phyloP scores from a whole-genome alignment of 2,329 filamentous ascomycete genomes.

The Penicillium corylophilum region DNA sequence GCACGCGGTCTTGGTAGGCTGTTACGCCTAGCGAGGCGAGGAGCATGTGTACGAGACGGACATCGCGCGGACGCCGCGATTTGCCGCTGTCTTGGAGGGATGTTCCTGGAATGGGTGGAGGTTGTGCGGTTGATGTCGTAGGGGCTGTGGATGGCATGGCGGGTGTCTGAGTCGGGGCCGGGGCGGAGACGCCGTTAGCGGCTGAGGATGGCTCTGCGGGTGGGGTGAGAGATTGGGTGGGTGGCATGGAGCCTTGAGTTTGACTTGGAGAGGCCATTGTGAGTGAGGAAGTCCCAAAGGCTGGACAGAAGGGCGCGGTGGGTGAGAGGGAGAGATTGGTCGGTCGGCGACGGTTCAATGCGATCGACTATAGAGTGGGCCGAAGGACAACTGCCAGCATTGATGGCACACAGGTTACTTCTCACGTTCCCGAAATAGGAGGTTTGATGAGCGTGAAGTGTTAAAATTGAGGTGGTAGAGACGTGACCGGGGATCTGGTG shows the following conservation, averaged over 20 bases:
- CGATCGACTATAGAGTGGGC: conserved; percentile 3
- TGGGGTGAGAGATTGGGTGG: conserved; percentile 44
- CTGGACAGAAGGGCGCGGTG: conserved; percentile 1
- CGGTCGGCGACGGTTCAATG: not conserved
- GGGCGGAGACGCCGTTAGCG: conserved; percentile 24
- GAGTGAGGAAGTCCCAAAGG: not conserved
- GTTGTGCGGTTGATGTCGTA: conserved; percentile 27
- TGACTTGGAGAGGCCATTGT: conserved; percentile 38
- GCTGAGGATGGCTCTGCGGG: conserved; percentile 40
- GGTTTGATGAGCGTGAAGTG: not conserved
- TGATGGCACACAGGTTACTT: not conserved
- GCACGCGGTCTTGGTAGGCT: conserved; percentile 54
- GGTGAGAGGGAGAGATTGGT: conserved; percentile 2
- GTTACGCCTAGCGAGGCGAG: conserved; percentile 50
- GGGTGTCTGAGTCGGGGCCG: conserved; percentile 18
- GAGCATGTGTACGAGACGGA: conserved; percentile 52
- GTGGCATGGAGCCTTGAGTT: conserved; percentile 29
- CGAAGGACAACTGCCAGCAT: not conserved
- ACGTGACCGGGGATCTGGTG: conserved; percentile 7
- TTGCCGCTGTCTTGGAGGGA: conserved; percentile 49
- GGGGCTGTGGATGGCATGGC: conserved; percentile 16
- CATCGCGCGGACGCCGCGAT: conserved; percentile 49
- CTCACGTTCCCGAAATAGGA: not conserved
- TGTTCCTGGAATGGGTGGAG: conserved; percentile 42
- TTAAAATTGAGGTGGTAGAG: not conserved